Evolutionary conservation across 768 basidiomycete species (phyloP), one percentile per base, ranked within the genome.

Genomic region (Xerocomus potaroensis): DNA sequence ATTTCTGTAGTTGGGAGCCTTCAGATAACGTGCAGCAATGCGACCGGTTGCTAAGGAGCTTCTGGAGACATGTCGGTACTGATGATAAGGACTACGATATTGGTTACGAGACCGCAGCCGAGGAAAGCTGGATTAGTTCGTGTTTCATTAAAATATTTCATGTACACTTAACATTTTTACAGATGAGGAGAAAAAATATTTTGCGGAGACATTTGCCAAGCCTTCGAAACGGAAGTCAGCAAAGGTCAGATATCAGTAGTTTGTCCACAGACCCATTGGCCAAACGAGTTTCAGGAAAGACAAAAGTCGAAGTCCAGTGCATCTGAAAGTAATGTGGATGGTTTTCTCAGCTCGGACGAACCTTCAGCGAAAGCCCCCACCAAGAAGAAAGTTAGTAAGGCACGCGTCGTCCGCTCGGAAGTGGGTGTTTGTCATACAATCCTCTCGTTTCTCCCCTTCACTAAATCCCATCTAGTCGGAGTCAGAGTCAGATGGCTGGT

Each of bases 1-100:
- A 26, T 35, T 0, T 23, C 30, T 48, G 35, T 47, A 87, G 86
- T 55, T 87, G 85, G 85, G 86, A 87, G 48, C 86, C 86, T 10
- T 65, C 72, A 41, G 65, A 64, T 7, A 84, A 88, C 58, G 70
- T 88, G 12, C 53, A 60, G 29, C 67, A 72, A 22, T 88, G 86
- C 57, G 63, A 74, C 14, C 73, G 80, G 16, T 69, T 88, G 14
- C 64, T 86, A 21, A 50, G 61, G n/a, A 80, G 79, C 50, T 88
- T 88, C 59, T 84, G 81, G 81, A 58, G 63, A 5, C 72, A 83
- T 42, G 54, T 87, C 16, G 84, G 84, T 1, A 60, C 61, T 15
- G 81, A 86, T 48, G 59, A 84, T 43, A 40, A 71, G 0, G 80
- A 84, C 55, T 83, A 83, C 62, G 35, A 51, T 9, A 47, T 72